Base-by-base conservation (phyloP, 2,329 filamentous ascomycete genomes). In the Fusarium clavum region DNA sequence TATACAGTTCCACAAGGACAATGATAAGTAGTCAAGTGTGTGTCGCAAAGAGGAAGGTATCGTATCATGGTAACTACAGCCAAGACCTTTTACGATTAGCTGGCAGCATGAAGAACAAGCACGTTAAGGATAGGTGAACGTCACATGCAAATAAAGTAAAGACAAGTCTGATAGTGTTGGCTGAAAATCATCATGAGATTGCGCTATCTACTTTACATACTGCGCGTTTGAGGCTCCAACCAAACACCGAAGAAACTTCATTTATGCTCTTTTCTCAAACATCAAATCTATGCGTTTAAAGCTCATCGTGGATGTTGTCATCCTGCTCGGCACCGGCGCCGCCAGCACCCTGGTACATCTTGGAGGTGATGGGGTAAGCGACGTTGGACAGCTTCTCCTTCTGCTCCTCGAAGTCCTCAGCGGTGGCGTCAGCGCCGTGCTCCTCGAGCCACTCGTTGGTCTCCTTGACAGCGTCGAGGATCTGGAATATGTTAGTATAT, bases 371-470 rank as follows among this genome's bases (percentile, higher is more conserved):
- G 75, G 96, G 96, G 86, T 98, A 98, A 57, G 96, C 96, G 72
- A 98, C 93, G 82, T 92, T 92, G 77, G 93, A 97, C 75, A 99
- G 89, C 89, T 98, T 98, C 92, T 99, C 95, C 88, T 97, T 97
- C 88, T 98, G 95, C 90, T 99, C 96, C 84, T 98, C 94, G 77
- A 98, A 98, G 86, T 98, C 96, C 86, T 98, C 95, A 64, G 94
- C 87, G 74, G 87, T 89, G 71, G 96, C 96, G 55, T 92, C 91
- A 73, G 91, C 90, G 73, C 89, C 93, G 84, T 98, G 97, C 89
- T 97, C 94, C 76, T 98, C 94, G 65, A 99, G 91, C 96, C 96
- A 99, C 82, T 98, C 94, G 77, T 91, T 91, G 71, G 94, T 87
- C 87, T 99, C 96, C 92, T 98, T 98, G 85, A 99, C 90, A 71